Conservation (phyloP, 805 yeast genomes). For the Wickerhamomyces silvicola region DNA sequence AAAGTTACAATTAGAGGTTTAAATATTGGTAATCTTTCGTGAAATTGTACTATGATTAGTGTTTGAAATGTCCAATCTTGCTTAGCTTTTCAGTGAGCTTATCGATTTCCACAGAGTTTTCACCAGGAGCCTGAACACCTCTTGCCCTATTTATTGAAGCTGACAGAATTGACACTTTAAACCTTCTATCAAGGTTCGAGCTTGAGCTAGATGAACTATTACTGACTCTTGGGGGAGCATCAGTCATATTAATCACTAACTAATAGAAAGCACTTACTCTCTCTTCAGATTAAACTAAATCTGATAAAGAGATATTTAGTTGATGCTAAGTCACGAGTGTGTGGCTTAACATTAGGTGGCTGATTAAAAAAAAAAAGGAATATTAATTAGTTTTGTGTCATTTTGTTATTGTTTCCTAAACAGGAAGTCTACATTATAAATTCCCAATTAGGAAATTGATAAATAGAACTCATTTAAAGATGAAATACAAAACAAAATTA, state of each 20-base stretch:
- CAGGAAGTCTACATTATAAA: neutral
- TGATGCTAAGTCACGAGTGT: slow-evolving; percentile 2
- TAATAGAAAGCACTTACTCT: no score
- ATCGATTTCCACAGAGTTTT: slow-evolving; percentile 14
- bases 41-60: slow-evolving; percentile 2
- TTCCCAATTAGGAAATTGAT: slow-evolving; percentile 9
- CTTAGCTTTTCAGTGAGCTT: slow-evolving; percentile 25
- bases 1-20: neutral
- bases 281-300: no score
- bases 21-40: neutral
- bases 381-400: neutral
- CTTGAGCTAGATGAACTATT: no score
- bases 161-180: no score
- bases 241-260: no score
- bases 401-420: neutral
- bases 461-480: slow-evolving; percentile 5
- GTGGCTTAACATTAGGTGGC: neutral
- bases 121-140: slow-evolving; percentile 7
- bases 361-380: no score
- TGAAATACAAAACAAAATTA: slow-evolving; percentile 6
- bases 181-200: no score
- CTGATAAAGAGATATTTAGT: no score
- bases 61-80: slow-evolving; percentile 4
- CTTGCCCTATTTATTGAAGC: slow-evolving; percentile 18
- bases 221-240: no score